Evolutionary conservation across 1,284 basidiomycete genomes (phyloP).

Genomic region (Pseudozyma hubeiensis): DNA sequence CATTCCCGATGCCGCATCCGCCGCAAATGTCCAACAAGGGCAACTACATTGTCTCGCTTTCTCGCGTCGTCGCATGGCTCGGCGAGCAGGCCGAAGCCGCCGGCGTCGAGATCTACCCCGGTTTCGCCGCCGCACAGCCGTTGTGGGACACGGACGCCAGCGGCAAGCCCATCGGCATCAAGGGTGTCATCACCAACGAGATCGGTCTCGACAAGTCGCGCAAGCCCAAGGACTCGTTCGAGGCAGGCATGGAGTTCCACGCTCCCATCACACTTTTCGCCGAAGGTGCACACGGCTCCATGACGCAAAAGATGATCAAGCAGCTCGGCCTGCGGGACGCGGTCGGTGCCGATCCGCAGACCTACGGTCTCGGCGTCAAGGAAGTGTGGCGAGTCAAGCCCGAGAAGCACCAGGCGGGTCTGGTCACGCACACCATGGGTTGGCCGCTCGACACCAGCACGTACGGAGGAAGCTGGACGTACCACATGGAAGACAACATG

Average conservation of each 20-base stretch:
- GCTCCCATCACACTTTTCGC: constrained; percentile 94
- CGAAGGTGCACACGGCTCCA: constrained; percentile 93
- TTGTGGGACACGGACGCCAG: constrained; percentile 79
- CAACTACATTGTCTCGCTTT: constrained; percentile 93
- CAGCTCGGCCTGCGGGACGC: constrained; percentile 81
- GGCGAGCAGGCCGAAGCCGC: constrained; percentile 87
- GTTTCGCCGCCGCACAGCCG: constrained; percentile 89
- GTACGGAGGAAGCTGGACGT: constrained; percentile 93
- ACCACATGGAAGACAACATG: constrained; percentile 94
- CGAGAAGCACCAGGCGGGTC: constrained; percentile 81
- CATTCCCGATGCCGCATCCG: constrained; percentile 91
- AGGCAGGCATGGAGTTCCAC: constrained; percentile 96
- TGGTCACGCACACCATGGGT: constrained; percentile 91
- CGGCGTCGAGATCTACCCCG: constrained; percentile 96
- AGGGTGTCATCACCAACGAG: constrained; percentile 92
- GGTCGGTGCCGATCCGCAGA: constrained; percentile 83
- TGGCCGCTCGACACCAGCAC: constrained; percentile 88
- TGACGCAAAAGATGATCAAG: constrained; percentile 84
- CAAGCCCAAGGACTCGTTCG: constrained; percentile 86
- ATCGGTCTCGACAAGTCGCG: constrained; percentile 87
- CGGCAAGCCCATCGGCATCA: constrained; percentile 73
- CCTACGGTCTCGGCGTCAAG: constrained; percentile 95
- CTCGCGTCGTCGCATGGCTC: constrained; percentile 89
- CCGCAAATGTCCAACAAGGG: constrained; percentile 96
- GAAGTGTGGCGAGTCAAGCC: constrained; percentile 94